Base-by-base conservation (phyloP, 2,329 filamentous ascomycete species). In the Claviceps citrina region DNA sequence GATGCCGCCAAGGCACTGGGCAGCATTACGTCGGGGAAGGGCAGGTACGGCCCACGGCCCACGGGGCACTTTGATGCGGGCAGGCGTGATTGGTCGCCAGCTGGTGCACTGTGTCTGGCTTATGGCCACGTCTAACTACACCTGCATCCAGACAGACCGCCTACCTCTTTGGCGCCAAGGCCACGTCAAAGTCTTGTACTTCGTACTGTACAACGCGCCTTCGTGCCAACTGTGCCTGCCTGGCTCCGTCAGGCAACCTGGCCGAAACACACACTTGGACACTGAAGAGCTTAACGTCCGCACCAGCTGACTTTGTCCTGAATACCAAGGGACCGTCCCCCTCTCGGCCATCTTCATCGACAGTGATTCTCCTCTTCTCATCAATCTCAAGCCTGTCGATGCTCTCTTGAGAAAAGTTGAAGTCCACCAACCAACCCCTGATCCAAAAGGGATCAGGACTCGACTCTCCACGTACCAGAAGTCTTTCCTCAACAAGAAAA, bases 401-500 rank as follows among this genome's bases (percentile, higher is more conserved):
- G 45, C 20, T 13, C 20, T 26, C 35, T 31, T 9, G 18, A 26
- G 36, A 35, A 41, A 41, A 19, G 15, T 26, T 36, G 24, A 26
- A 35, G n/a, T 15, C 33, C 42, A 42, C 42, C 37, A n/a, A 39
- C 36, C 38, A 20, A 44, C 43, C 34, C 43, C 46, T 38, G 40
- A 46, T 43, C 37, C 34, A 39, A 43, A 38, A 34, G 39, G 42
- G 41, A 45, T 34, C 24, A 34, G 38, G 31, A 32, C 31, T 18
- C 8, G 9, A 15, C 9, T 26, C 31, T 36, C 35, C 9, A 28
- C 31, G 27, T 42, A 31, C 30, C 30, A 31, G 36, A 12, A 46
- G 19, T 24, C 22, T 5, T 25, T 32, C 33, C 37, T 43, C 15
- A 36, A 36, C 18, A 31, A 40, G 13, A 13, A 24, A 7, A 31